A percentile compares a stretch with the other conserved stretches of the same genome.
Evolutionary conservation across 169 alveolate species (phyloP).

Genomic region (Condylostoma magnum): DNA sequence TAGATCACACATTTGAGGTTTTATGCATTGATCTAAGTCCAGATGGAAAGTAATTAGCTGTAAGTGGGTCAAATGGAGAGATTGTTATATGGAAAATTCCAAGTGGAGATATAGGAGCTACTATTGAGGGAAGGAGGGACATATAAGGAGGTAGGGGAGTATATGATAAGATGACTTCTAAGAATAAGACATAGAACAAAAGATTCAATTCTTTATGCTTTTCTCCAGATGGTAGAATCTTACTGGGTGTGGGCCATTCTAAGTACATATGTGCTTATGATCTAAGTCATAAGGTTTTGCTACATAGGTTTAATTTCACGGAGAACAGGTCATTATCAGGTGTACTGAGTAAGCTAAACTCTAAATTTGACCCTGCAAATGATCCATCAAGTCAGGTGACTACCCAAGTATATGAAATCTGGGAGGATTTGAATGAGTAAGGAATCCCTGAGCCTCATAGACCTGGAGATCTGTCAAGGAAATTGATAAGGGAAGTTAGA

Average conservation of each 20-base stretch:
- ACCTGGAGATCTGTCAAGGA: slow-evolving; percentile 11
- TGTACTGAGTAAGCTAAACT: slow-evolving; percentile 60
- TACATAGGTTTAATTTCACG: slow-evolving; percentile 65
- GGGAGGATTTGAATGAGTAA: not conserved
- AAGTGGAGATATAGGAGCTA: slow-evolving; percentile 71
- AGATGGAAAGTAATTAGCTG: slow-evolving; percentile 90
- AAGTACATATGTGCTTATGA: slow-evolving; percentile 78
- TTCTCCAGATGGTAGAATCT: slow-evolving; percentile 71
- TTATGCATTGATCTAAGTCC: slow-evolving; percentile 87
- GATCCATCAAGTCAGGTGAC: not conserved
- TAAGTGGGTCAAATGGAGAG: slow-evolving; percentile 74
- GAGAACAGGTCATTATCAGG: slow-evolving; percentile 82
- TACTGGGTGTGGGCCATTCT: slow-evolving; percentile 82
- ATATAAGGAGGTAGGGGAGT: slow-evolving; percentile 77
- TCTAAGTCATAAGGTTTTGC: slow-evolving; percentile 64
- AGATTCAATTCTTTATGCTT: slow-evolving; percentile 65
- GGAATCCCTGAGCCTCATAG: slow-evolving; percentile 8
- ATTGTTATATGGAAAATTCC: slow-evolving; percentile 81
- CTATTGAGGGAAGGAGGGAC: slow-evolving; percentile 82
- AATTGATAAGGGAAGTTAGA: not conserved
- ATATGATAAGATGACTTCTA: slow-evolving; percentile 61
- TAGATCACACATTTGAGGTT: slow-evolving; percentile 86
- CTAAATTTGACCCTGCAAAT: slow-evolving; percentile 5
- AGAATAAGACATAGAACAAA: slow-evolving; percentile 66
- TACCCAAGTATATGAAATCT: not conserved